Evolutionary conservation across 75 land plant genomes (phyloP).

Genomic region (Pseudotsuga menziesii): DNA sequence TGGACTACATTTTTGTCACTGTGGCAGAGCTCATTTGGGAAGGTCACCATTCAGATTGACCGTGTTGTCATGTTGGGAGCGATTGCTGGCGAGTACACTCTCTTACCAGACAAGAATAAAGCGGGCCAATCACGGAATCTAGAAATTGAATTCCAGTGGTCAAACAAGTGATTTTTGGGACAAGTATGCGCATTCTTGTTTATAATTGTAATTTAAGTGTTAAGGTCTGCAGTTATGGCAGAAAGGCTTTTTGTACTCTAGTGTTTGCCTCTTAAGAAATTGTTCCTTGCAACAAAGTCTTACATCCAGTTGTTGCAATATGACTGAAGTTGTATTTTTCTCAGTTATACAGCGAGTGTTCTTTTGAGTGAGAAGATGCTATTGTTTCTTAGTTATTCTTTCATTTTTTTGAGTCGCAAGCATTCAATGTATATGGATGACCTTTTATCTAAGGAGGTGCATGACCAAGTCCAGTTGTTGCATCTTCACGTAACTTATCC

Average conservation of each 20-base stretch:
- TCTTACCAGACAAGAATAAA: slow-evolving; percentile 76
- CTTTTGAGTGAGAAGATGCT: not conserved
- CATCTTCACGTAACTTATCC: not conserved
- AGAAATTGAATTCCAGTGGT: slow-evolving; percentile 98
- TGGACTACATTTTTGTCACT: not conserved
- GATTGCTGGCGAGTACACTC: slow-evolving; percentile 87
- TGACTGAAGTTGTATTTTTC: not conserved
- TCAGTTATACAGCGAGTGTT: not conserved
- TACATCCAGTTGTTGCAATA: not conserved
- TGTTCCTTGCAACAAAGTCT: not conserved
- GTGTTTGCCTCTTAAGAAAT: not conserved
- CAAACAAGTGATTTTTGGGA: slow-evolving; percentile 49
- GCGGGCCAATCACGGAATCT: slow-evolving; percentile 79
- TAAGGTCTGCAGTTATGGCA: not conserved
- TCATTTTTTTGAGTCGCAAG: not conserved
- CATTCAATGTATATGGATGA: not conserved
- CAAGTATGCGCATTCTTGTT: slow-evolving; percentile 13
- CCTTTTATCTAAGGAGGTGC: not conserved
- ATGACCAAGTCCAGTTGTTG: not conserved
- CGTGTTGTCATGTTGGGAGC: slow-evolving; percentile 95
- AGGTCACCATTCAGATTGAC: slow-evolving; percentile 97
- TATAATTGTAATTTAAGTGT: slow-evolving; percentile 6
- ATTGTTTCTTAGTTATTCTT: not conserved
- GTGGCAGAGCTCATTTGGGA: slow-evolving; percentile 92
- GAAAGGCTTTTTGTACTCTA: slow-evolving; percentile 9